phyloP scores from a whole-genome alignment of 164 flowering plant species.

The Piper longum region DNA sequence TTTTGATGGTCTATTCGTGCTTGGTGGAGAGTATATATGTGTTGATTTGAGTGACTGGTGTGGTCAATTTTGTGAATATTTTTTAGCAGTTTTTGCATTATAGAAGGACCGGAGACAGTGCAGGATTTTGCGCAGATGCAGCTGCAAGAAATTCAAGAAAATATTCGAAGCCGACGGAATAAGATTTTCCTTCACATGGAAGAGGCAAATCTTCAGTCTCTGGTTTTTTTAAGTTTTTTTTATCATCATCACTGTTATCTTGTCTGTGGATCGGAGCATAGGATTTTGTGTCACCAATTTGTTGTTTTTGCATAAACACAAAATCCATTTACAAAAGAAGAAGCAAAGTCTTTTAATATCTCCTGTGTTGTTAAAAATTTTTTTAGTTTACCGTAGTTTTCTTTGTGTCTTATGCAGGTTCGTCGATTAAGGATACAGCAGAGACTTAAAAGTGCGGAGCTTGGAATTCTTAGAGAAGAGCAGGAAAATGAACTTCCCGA shows the following conservation, averaged over 20 bases:
- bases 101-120: slow-evolving; percentile 94
- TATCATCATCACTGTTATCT: background rate
- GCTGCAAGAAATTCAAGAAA: slow-evolving; percentile 74
- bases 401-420: slow-evolving; percentile 29
- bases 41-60: background rate
- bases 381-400: background rate
- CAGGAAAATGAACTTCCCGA: slow-evolving; percentile 71
- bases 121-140: slow-evolving; percentile 82
- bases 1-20: background rate
- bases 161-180: slow-evolving; percentile 78
- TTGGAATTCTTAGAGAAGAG: slow-evolving; percentile 45
- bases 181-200: slow-evolving; percentile 91
- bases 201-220: slow-evolving; percentile 34
- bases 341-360: too few relatives aligned
- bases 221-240: background rate
- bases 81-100: slow-evolving; percentile 71
- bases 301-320: too few relatives aligned
- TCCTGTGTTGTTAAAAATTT: too few relatives aligned
- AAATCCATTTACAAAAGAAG: too few relatives aligned
- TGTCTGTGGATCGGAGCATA: too few relatives aligned
- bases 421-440: slow-evolving; percentile 91
- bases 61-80: background rate
- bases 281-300: too few relatives aligned
- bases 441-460: slow-evolving; percentile 68
- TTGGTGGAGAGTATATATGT: background rate